Base-by-base conservation (phyloP, 257 asterid genomes). In the Voacanga thouarsii region DNA sequence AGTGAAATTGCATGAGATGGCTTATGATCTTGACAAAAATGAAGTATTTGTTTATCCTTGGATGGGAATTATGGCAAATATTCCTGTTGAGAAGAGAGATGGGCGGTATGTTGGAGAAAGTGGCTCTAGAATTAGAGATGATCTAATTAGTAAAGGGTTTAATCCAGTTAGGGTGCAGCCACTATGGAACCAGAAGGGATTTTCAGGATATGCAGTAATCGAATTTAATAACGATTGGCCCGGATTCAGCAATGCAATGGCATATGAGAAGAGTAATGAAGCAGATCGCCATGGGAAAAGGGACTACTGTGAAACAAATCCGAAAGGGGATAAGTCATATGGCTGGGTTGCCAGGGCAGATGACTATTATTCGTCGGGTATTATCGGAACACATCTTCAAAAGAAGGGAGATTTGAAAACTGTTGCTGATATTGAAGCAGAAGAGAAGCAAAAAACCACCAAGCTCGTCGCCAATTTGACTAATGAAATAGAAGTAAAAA, bases 391-490 rank as follows among this genome's bases (percentile, higher is more conserved):
- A 30, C 74, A 79, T 82, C 92, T 93, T 53, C 81, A 60, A 77
- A 90, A 84, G 85, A 82, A 85, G 53, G 98, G 94, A 44, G 94
- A 92, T 75, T 75, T 94, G 80, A 94, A 88, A 90, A 86, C 90
- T 33, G 59, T 90, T 18, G 77, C 82, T 9, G 91, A 78, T 63
- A 70, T 94, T 80, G 74, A 85, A 79, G 74, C 72, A 71, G 89
- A 89, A 68, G 89, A 87, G 83, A 69, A 77, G 64, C 80, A 30
- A 33, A 81, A 84, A 67, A 78, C 82, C 41, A 18, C 71, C 15
- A 80, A 15, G 65, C 89, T 86, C 37, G 78, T 84, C 57, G 75
- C 88, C 21, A 68, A 72, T 66, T 68, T 87, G 85, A 24, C 82
- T 7, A 79, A 72, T 49, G 75, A 71, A 12, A 77, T 89, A 59